These are phyloP conservation scores for Miscanthus lutarioriparius DNA, from an alignment of 176 grass and related monocot genomes.

Conservation along the genomic window DNA sequence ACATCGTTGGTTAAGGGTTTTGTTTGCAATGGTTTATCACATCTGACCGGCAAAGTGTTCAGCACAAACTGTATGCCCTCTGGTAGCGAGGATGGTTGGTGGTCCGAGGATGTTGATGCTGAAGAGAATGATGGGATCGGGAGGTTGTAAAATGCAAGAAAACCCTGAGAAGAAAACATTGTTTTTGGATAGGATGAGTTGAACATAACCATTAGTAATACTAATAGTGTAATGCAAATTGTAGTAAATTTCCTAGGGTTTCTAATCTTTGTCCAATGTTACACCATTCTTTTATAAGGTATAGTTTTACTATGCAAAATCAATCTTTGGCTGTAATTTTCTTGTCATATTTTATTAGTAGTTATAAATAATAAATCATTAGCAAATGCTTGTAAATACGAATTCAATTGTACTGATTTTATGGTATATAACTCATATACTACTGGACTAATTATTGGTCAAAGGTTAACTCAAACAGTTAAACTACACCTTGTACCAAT, in stretches of 20 bases:
- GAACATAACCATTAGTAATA: conserved; percentile 5
- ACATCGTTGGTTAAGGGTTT: background rate
- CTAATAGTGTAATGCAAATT: background rate
- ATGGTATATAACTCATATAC: background rate
- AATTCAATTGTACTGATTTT: background rate
- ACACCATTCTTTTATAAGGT: background rate
- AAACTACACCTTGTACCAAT: background rate
- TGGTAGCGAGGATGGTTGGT: conserved; percentile 23
- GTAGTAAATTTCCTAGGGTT: background rate
- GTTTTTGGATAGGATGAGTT: background rate
- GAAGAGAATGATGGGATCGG: conserved; percentile 19
- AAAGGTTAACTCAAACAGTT: background rate
- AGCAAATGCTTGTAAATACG: background rate
- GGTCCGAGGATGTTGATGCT: conserved; percentile 1
- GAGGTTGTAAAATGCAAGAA: conserved; percentile 52
- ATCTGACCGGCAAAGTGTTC: conserved; percentile 47
- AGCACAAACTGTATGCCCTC: conserved; percentile 44
- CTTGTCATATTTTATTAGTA: background rate
- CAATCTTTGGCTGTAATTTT: background rate
- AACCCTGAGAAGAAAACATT: conserved; percentile 35
- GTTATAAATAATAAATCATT: background rate
- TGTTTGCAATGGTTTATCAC: background rate
- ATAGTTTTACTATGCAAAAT: background rate
- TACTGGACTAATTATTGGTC: background rate
- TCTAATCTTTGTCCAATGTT: background rate